A percentile compares a stretch with the other conserved stretches of the same genome.
Evolutionary conservation across 208 protist genomes (phyloP).

Genomic region (Trypanosoma scelopori): DNA sequence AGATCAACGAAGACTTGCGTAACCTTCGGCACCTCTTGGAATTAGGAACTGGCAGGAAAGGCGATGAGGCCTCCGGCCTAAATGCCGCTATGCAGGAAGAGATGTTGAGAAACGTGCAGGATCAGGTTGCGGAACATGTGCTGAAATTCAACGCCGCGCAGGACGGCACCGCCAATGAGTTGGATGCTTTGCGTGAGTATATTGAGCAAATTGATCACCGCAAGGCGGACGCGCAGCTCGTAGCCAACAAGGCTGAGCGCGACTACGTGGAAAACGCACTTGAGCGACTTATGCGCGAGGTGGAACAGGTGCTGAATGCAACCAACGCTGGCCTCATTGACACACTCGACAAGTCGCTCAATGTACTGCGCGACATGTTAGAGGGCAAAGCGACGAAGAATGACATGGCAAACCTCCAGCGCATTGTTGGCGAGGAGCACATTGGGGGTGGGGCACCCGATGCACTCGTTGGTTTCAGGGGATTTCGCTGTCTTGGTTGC

Average conservation of each 20-base stretch:
- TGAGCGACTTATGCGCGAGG: constrained; percentile 90
- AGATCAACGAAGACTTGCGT: constrained; percentile 69
- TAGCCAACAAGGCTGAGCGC: constrained; percentile 91
- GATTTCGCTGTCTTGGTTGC: constrained; percentile 87
- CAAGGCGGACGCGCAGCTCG: constrained; percentile 86
- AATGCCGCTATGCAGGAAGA: constrained; percentile 31
- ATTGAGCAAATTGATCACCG: constrained; percentile 78
- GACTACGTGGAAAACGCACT: constrained; percentile 92
- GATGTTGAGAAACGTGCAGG: constrained; percentile 63
- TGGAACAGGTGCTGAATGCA: constrained; percentile 91
- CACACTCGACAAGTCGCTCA: constrained; percentile 88
- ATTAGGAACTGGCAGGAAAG: constrained; percentile 24
- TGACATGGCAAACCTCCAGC: constrained; percentile 76
- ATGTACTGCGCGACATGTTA: constrained; percentile 90
- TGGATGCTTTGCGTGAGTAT: constrained; percentile 51
- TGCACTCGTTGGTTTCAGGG: constrained; percentile 81
- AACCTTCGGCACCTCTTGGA: constrained; percentile 61
- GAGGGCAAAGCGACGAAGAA: constrained; percentile 87
- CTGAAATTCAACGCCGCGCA: constrained; percentile 25
- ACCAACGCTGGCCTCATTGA: constrained; percentile 91
- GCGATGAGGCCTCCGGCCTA: constrained; percentile 14
- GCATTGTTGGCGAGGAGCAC: constrained; percentile 53
- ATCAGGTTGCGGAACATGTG: constrained; percentile 51
- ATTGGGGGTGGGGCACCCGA: constrained; percentile 49
- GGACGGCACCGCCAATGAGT: constrained; percentile 40